phyloP scores from a whole-genome alignment of 805 yeast genomes.

The Candida hispaniensis region DNA sequence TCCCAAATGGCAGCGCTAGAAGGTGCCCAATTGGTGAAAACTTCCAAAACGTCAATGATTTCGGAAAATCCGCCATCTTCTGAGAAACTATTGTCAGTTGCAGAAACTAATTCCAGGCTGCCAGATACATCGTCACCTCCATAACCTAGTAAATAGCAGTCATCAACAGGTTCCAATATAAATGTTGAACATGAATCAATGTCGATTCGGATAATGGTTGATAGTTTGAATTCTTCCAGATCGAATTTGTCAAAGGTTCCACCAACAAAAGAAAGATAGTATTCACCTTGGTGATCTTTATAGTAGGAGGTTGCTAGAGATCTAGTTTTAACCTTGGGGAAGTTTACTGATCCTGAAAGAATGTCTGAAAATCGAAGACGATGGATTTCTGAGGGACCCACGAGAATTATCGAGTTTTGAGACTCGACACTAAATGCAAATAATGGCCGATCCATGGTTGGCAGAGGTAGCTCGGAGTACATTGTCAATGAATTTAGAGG shows the following conservation, averaged over 20 bases:
- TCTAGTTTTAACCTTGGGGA: constrained; percentile 1
- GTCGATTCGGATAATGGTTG: constrained; percentile 1
- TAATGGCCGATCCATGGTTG: constrained; percentile 9
- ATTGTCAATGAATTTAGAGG: constrained; percentile 11
- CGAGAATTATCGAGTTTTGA: constrained; percentile 7
- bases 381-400: constrained; percentile 2
- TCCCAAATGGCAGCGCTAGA: too few species aligned
- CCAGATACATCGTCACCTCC: constrained; percentile 11
- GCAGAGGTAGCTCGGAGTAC: constrained; percentile 6
- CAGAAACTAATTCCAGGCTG: constrained; percentile 1
- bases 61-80: too few species aligned
- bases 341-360: constrained; percentile 7
- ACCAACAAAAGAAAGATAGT: constrained; percentile 7
- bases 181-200: constrained; percentile 6
- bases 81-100: background rate
- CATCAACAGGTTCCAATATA: constrained; percentile 6
- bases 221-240: constrained; percentile 2
- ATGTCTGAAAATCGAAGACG: constrained; percentile 10
- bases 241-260: constrained; percentile 2
- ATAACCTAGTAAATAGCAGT: constrained; percentile 10
- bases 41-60: constrained; percentile 5
- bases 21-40: constrained; percentile 14
- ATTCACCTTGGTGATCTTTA: constrained; percentile 2
- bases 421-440: constrained; percentile 8
- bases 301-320: constrained; percentile 5